phyloP scores from a whole-genome alignment of 192 early-diverging fungal species.

The Ambispora gerdemannii region DNA sequence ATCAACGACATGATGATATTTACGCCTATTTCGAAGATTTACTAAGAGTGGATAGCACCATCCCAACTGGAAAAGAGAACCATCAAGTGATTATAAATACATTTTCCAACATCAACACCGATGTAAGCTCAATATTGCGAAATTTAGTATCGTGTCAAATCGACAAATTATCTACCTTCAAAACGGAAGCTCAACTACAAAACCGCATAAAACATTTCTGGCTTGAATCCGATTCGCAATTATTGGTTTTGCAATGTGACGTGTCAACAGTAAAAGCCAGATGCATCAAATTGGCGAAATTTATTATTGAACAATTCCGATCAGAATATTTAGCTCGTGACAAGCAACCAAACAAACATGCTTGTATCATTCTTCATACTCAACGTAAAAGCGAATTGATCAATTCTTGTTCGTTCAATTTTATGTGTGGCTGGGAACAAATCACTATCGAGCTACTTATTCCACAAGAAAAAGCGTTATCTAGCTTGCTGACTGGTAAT shows the following conservation, averaged over 20 bases:
- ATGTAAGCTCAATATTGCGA: constrained; percentile 10
- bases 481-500: constrained; percentile 13
- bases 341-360: constrained; percentile 10
- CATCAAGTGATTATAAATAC: constrained; percentile 27
- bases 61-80: neutral
- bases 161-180: constrained; percentile 27
- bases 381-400: neutral
- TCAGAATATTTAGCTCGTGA: constrained; percentile 20
- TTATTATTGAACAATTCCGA: constrained; percentile 27
- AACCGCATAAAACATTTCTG: constrained; percentile 27
- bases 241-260: constrained; percentile 32
- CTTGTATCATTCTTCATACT: constrained; percentile 31
- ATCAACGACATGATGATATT: constrained; percentile 18
- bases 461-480: constrained; percentile 21
- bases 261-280: constrained; percentile 7
- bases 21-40: neutral
- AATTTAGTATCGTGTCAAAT: constrained; percentile 1
- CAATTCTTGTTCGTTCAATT: constrained; percentile 6
- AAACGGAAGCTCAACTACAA: constrained; percentile 29
- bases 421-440: constrained; percentile 33
- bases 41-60: neutral
- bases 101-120: constrained; percentile 33
- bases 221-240: constrained; percentile 7
- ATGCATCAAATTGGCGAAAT: constrained; percentile 32
- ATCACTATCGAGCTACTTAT: constrained; percentile 26